A percentile compares a stretch with the other conserved stretches of the same genome.
phyloP scores from a whole-genome alignment of 1,284 basidiomycete species.

The Naganishia sp. region DNA sequence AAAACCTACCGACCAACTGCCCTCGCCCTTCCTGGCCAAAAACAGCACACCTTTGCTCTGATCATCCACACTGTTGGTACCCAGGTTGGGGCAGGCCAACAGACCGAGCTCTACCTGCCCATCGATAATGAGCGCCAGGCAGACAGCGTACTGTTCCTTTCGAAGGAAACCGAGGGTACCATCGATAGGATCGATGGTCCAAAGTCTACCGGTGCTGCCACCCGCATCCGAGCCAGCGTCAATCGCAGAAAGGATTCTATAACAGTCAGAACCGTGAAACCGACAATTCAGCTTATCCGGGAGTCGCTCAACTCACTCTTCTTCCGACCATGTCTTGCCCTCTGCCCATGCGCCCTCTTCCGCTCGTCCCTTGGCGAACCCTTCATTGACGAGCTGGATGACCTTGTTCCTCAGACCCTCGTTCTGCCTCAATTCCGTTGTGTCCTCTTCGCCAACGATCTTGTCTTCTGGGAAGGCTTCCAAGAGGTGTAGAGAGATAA shows the following conservation, averaged over 20 bases:
- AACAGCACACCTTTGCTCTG: conserved; percentile 76
- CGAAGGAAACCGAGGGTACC: conserved; percentile 72
- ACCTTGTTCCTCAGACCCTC: conserved; percentile 69
- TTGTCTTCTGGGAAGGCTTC: conserved; percentile 79
- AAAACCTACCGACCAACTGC: conserved; percentile 65
- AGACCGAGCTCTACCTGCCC: conserved; percentile 82
- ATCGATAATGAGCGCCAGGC: conserved; percentile 85
- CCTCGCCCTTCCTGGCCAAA: conserved; percentile 77
- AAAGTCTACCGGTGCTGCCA: conserved; percentile 63
- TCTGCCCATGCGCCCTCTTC: conserved; percentile 46
- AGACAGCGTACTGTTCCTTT: conserved; percentile 96
- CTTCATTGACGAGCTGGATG: conserved; percentile 78
- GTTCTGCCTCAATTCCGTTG: conserved; percentile 68
- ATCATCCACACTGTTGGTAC: conserved; percentile 62
- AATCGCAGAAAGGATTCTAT: conserved; percentile 77
- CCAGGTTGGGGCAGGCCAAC: conserved; percentile 94
- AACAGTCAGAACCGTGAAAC: conserved; percentile 58
- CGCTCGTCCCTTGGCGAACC: conserved; percentile 56
- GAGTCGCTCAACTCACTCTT: conserved; percentile 56
- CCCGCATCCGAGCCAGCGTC: conserved; percentile 83
- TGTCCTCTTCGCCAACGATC: conserved; percentile 96
- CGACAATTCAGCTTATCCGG: neutral
- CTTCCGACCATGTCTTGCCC: conserved; percentile 44
- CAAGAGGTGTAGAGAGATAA: conserved; percentile 75
- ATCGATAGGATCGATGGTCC: conserved; percentile 57